Conservation (phyloP, 73 alveolate species). For the Paramecium tetraurelia region DNA sequence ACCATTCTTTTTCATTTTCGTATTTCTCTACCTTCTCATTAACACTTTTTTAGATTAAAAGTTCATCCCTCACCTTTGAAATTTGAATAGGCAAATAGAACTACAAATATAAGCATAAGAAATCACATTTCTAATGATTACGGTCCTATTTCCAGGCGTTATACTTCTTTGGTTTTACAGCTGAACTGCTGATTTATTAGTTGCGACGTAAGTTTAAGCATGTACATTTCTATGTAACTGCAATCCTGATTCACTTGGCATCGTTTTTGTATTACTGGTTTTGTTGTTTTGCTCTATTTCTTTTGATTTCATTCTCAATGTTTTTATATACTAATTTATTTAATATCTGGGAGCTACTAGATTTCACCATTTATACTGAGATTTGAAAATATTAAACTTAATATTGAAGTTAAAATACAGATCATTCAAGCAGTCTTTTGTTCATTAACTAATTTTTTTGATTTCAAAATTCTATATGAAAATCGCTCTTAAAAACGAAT, state of each 20-base stretch:
- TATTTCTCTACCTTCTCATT: neutral
- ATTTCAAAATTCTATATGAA: no score
- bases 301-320: neutral
- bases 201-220: neutral
- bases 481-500: no score
- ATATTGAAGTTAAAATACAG: no score
- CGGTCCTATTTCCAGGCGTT: neutral
- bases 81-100: neutral
- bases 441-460: no score
- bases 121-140: neutral
- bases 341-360: neutral
- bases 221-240: neutral
- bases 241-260: neutral
- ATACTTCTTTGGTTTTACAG: neutral
- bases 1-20: neutral
- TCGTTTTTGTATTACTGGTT: neutral
- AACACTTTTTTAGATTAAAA: neutral
- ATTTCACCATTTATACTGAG: neutral
- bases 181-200: neutral
- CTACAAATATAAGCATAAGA: neutral
- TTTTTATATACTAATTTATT: no score
- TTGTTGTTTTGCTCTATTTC: neutral
- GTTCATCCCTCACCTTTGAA: neutral
- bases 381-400: neutral
- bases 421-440: no score